These are phyloP conservation scores for Aspergillus flavus DNA, from an alignment of 2,329 filamentous ascomycete genomes.

Conservation along the genomic window DNA sequence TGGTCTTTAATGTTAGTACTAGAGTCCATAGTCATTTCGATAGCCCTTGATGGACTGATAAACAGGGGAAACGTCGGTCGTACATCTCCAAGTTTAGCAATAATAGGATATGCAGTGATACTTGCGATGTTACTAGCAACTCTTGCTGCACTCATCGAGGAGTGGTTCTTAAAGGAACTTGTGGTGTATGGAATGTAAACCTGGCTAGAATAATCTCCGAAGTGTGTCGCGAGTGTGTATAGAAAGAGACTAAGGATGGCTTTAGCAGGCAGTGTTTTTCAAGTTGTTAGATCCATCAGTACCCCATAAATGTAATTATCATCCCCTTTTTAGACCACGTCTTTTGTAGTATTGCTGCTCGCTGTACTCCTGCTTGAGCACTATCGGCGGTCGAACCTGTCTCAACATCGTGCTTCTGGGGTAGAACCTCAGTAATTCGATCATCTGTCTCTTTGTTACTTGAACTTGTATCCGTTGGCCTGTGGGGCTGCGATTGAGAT, in stretches of 20 bases:
- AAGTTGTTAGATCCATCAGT: neutral
- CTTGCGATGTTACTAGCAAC: constrained; percentile 28
- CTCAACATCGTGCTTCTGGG: constrained; percentile 7
- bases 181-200: constrained; percentile 28
- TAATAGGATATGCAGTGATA: constrained; percentile 28
- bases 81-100: constrained; percentile 30
- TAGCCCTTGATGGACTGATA: neutral
- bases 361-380: constrained; percentile 24
- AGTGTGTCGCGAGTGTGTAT: constrained; percentile 22
- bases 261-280: neutral
- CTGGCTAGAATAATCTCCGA: constrained; percentile 25
- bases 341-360: constrained; percentile 21
- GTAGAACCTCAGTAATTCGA: neutral
- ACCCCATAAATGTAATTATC: constrained; percentile 23
- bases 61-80: neutral
- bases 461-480: neutral
- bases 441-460: neutral
- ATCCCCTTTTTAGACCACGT: constrained; percentile 23
- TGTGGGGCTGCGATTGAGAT: neutral
- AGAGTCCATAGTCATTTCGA: neutral
- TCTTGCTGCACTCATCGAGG: constrained; percentile 24
- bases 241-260: constrained; percentile 19
- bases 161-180: constrained; percentile 27
- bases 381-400: constrained; percentile 8
- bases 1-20: neutral